A percentile compares a stretch with the other conserved stretches of the same genome.
Evolutionary conservation across 441 rosid genomes (phyloP).

Genomic region (Populus hybrid): DNA sequence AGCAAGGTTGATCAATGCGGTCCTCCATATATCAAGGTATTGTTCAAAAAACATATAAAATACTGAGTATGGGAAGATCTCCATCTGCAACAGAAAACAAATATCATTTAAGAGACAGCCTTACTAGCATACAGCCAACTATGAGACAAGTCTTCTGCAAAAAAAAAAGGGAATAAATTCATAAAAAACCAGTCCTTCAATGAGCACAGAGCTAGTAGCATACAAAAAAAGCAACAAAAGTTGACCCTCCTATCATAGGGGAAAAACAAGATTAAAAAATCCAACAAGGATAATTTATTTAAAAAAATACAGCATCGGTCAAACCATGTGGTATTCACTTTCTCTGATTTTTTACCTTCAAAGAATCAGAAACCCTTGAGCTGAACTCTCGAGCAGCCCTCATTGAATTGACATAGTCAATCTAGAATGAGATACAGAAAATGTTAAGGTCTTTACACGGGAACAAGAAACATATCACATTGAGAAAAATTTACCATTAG

Average conservation of each 20-base stretch:
- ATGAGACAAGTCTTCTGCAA: background rate
- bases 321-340: constrained; percentile 2
- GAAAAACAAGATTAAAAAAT: constrained; percentile 4
- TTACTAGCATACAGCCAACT: constrained; percentile 3
- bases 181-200: background rate
- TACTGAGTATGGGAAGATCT: constrained; percentile 95
- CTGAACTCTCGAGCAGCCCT: constrained; percentile 91
- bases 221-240: constrained; percentile 2
- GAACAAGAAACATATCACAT: constrained; percentile 6
- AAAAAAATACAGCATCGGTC: background rate
- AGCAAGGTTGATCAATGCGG: constrained; percentile 88
- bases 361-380: constrained; percentile 74
- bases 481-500: constrained; percentile 14
- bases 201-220: background rate
- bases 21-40: constrained; percentile 97
- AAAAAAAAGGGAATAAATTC: background rate
- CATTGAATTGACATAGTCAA: constrained; percentile 85
- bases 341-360: constrained; percentile 51
- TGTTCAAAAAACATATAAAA: constrained; percentile 99
- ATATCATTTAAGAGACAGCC: constrained; percentile 7
- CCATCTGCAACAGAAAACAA: constrained; percentile 61
- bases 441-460: background rate
- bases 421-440: constrained; percentile 37
- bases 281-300: constrained; percentile 13
- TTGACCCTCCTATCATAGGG: background rate